These are phyloP conservation scores for Speleostelium caveatum DNA, from an alignment of 78 protist species.

Conservation along the genomic window DNA sequence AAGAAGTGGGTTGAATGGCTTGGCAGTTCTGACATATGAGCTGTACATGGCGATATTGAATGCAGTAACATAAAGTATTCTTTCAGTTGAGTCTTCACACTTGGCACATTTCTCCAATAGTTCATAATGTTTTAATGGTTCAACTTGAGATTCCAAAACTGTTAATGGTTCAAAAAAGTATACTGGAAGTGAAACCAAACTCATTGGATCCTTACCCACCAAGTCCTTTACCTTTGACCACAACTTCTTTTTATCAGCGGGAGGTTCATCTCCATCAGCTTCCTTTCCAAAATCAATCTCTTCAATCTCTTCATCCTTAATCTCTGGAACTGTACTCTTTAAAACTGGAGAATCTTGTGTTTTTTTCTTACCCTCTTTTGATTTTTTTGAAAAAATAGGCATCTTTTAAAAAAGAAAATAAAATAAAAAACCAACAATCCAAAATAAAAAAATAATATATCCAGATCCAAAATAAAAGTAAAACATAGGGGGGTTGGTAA, in stretches of 20 bases:
- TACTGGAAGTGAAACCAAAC: constrained; percentile 71
- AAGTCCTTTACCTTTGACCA: constrained; percentile 61
- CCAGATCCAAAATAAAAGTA: too few relatives aligned
- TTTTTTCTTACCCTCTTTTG: constrained; percentile 9
- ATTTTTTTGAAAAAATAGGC: constrained; percentile 23
- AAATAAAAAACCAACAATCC: neutral
- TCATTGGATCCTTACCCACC: constrained; percentile 75
- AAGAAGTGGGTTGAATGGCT: constrained; percentile 80
- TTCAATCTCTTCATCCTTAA: constrained; percentile 15
- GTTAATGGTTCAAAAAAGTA: constrained; percentile 81
- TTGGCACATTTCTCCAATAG: constrained; percentile 68
- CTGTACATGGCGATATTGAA: constrained; percentile 70
- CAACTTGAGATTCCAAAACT: constrained; percentile 61
- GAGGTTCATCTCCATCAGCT: constrained; percentile 23
- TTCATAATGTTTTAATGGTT: constrained; percentile 54
- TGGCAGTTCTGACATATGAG: constrained; percentile 56
- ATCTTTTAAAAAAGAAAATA: neutral
- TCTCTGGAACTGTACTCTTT: neutral
- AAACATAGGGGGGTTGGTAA: too few relatives aligned
- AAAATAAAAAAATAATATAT: neutral
- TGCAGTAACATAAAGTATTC: constrained; percentile 69
- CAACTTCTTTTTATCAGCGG: constrained; percentile 55
- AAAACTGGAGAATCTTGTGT: constrained; percentile 1
- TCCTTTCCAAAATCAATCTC: constrained; percentile 44
- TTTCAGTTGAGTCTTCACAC: constrained; percentile 45